Percentiles rank a stretch among this genome's conserved stretches.
These are phyloP conservation scores for Aspergillus sp. DNA, from an alignment of 2,329 filamentous ascomycete species.

Conservation along the genomic window DNA sequence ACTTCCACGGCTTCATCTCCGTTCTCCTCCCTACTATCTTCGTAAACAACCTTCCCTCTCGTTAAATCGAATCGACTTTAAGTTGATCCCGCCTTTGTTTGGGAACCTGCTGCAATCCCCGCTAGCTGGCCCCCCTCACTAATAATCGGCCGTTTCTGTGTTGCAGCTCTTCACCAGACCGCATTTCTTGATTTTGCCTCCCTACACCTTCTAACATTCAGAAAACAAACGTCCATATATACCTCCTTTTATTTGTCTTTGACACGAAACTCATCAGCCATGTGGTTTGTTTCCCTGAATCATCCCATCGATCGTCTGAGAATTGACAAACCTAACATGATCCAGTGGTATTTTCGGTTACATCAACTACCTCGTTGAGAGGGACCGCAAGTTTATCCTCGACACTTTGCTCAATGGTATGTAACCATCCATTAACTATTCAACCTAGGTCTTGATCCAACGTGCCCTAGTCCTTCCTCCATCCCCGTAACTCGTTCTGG, in stretches of 20 bases:
- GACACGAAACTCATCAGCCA: conserved; percentile 22
- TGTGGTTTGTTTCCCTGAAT: conserved; percentile 33
- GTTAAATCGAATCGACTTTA: conserved; percentile 1
- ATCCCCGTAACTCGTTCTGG: not conserved
- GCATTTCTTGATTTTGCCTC: not conserved
- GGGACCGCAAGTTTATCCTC: conserved; percentile 94
- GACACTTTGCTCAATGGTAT: conserved; percentile 93
- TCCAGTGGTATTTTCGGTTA: conserved; percentile 68
- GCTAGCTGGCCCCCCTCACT: not conserved
- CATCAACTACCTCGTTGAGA: conserved; percentile 99
- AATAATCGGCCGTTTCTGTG: not conserved
- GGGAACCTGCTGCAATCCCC: not conserved
- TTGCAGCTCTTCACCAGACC: not conserved
- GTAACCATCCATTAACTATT: conserved; percentile 32
- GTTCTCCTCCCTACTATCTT: not conserved
- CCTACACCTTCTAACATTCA: not conserved
- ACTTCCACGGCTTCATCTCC: not conserved
- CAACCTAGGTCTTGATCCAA: not conserved
- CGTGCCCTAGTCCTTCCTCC: not conserved
- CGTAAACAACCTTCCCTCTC: not conserved
- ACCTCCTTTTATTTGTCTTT: not conserved
- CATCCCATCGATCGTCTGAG: not conserved
- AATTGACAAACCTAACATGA: conserved; percentile 15
- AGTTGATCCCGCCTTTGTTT: not conserved
- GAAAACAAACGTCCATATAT: not conserved